A percentile compares a stretch with the other conserved stretches of the same genome.
These are phyloP conservation scores for Yamadazyma diddensiae DNA, from an alignment of 1,139 yeast genomes.

Conservation along the genomic window DNA sequence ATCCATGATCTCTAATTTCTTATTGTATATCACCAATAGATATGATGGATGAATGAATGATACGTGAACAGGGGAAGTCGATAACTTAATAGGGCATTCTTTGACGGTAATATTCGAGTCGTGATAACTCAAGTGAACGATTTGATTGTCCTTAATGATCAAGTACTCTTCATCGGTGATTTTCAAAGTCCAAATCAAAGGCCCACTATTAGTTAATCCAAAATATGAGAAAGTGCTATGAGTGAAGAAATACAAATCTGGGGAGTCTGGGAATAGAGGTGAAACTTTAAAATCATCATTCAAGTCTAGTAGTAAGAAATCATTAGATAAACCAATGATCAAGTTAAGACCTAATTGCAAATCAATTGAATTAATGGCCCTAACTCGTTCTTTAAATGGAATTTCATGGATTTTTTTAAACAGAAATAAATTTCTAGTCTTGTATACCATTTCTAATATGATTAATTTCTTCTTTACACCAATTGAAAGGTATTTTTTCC, in stretches of 20 bases:
- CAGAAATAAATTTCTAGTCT: constrained; percentile 30
- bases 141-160: constrained; percentile 29
- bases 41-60: constrained; percentile 45
- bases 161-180: constrained; percentile 17
- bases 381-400: constrained; percentile 29
- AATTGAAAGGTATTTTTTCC: constrained; percentile 24
- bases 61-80: constrained; percentile 31
- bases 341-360: constrained; percentile 15
- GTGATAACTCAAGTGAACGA: constrained; percentile 7
- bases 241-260: constrained; percentile 16
- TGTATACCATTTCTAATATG: constrained; percentile 26
- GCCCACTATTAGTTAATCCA: constrained; percentile 23
- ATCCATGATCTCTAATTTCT: constrained; percentile 46
- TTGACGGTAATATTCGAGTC: constrained; percentile 11
- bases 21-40: constrained; percentile 36
- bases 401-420: constrained; percentile 26
- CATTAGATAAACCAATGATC: constrained; percentile 26
- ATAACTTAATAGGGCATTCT: constrained; percentile 24
- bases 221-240: constrained; percentile 29
- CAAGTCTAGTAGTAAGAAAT: constrained; percentile 27
- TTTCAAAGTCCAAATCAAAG: constrained; percentile 22
- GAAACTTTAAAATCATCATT: constrained; percentile 17
- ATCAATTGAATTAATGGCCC: constrained; percentile 17
- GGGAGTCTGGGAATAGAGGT: constrained; percentile 14
- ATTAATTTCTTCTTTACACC: constrained; percentile 30